Evolutionary conservation across 1,284 basidiomycete species (phyloP).

Genomic region (Fomitopsis palustris): DNA sequence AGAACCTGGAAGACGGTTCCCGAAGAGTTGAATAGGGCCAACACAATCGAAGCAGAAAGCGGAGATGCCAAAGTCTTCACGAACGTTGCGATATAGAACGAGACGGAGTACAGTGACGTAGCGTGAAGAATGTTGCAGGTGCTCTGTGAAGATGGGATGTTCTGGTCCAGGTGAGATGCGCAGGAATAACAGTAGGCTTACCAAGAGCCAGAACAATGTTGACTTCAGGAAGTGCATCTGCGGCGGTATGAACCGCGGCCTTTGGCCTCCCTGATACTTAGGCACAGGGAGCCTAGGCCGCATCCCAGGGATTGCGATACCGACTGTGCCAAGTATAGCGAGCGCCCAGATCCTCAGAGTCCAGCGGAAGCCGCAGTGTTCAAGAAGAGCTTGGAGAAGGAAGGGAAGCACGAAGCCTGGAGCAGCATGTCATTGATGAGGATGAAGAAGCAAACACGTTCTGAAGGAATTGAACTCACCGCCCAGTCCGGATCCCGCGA

Average conservation of each 20-base stretch:
- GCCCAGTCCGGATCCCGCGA: slow-evolving; percentile 26
- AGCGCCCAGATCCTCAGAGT: slow-evolving; percentile 24
- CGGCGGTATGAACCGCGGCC: slow-evolving; percentile 20
- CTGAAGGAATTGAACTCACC: too few relatives aligned
- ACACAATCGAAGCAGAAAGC: slow-evolving; percentile 23
- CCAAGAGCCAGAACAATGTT: slow-evolving; percentile 22
- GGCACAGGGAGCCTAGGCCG: slow-evolving; percentile 22
- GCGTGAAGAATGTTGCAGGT: background rate
- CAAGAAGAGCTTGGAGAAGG: slow-evolving; percentile 20
- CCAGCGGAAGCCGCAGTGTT: slow-evolving; percentile 24
- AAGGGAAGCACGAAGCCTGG: slow-evolving; percentile 26
- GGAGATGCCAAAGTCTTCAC: slow-evolving; percentile 21
- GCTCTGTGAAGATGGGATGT: too few relatives aligned
- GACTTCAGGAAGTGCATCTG: slow-evolving; percentile 24
- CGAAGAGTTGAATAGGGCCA: slow-evolving; percentile 27
- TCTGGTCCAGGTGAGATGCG: background rate
- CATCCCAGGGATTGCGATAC: slow-evolving; percentile 21
- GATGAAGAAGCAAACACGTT: too few relatives aligned
- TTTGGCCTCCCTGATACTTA: slow-evolving; percentile 16
- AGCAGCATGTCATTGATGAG: background rate
- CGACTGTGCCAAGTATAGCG: slow-evolving; percentile 16
- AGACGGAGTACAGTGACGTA: slow-evolving; percentile 16
- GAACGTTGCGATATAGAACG: slow-evolving; percentile 26
- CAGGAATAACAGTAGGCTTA: background rate
- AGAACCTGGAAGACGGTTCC: slow-evolving; percentile 23